Conservation (phyloP, 768 basidiomycete species). For the Tephrocybe rancida region DNA sequence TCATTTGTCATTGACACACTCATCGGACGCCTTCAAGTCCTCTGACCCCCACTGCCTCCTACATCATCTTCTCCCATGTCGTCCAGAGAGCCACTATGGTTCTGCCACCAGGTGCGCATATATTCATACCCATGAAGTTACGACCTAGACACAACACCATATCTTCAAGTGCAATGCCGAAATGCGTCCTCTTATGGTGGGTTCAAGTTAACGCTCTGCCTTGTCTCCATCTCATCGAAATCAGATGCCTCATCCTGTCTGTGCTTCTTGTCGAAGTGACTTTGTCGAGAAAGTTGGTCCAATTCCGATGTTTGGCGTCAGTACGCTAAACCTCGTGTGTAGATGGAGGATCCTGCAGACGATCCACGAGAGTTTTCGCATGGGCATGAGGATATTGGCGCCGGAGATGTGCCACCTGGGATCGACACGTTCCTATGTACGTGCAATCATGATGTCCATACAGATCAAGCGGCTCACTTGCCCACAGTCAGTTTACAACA, state of each 20-base stretch:
- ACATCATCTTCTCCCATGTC: constrained; percentile 49
- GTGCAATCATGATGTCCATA: constrained; percentile 15
- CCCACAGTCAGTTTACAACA: constrained; percentile 36
- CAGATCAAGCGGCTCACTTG: background rate
- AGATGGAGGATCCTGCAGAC: constrained; percentile 78
- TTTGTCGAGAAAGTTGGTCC: constrained; percentile 78
- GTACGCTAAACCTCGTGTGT: constrained; percentile 14
- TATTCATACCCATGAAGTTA: background rate
- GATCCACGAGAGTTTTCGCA: constrained; percentile 73
- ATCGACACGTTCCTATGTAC: constrained; percentile 54
- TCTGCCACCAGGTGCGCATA: constrained; percentile 67
- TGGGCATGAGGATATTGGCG: constrained; percentile 28
- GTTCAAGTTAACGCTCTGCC: constrained; percentile 15
- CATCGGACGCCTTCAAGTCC: constrained; percentile 9
- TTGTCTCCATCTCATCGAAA: constrained; percentile 10
- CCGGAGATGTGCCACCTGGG: constrained; percentile 35
- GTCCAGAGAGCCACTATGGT: constrained; percentile 75
- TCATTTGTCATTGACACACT: constrained; percentile 16
- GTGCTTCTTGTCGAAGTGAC: constrained; percentile 77
- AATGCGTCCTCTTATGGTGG: constrained; percentile 86
- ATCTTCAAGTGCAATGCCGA: constrained; percentile 77
- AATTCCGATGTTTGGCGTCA: background rate
- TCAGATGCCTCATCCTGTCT: constrained; percentile 81
- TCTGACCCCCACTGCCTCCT: constrained; percentile 1
- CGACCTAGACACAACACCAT: background rate